phyloP scores from a whole-genome alignment of 2,329 filamentous ascomycete species.

The Cladobotryum mycophilum region DNA sequence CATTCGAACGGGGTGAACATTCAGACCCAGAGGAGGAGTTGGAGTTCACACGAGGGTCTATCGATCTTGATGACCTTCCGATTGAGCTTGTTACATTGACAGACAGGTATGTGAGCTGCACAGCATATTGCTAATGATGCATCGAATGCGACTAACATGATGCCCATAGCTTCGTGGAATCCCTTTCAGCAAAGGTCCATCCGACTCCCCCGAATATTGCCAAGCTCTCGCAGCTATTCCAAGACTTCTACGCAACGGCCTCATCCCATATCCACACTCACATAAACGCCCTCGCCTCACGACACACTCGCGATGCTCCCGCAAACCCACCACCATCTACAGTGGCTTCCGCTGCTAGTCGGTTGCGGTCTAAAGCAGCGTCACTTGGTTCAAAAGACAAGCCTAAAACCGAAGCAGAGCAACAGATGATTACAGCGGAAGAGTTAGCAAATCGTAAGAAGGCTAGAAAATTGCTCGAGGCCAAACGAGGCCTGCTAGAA shows the following conservation, averaged over 20 bases:
- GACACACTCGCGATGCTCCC: constrained; percentile 62
- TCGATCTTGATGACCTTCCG: constrained; percentile 81
- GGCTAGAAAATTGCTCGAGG: constrained; percentile 69
- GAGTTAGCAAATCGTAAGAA: constrained; percentile 78
- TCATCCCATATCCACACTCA: constrained; percentile 81
- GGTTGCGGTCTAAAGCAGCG: constrained; percentile 50
- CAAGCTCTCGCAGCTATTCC: constrained; percentile 76
- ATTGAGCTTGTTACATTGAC: constrained; percentile 88
- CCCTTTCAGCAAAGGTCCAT: constrained; percentile 79
- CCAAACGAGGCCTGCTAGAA: constrained; percentile 71
- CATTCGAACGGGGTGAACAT: constrained; percentile 42
- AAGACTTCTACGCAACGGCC: constrained; percentile 84
- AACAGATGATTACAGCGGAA: constrained; percentile 85
- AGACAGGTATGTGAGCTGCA: constrained; percentile 60
- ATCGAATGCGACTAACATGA: no score
- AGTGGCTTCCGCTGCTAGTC: constrained; percentile 49
- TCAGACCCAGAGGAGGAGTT: constrained; percentile 39
- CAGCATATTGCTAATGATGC: not conserved
- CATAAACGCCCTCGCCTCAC: constrained; percentile 70
- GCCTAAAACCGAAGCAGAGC: constrained; percentile 44
- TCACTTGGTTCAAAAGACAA: constrained; percentile 49
- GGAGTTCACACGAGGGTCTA: constrained; percentile 48
- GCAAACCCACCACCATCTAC: constrained; percentile 49
- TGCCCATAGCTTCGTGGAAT: constrained; percentile 73
- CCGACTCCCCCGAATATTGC: constrained; percentile 78